Conservation (phyloP, 1,284 basidiomycete species). For the Malassezia restricta region DNA sequence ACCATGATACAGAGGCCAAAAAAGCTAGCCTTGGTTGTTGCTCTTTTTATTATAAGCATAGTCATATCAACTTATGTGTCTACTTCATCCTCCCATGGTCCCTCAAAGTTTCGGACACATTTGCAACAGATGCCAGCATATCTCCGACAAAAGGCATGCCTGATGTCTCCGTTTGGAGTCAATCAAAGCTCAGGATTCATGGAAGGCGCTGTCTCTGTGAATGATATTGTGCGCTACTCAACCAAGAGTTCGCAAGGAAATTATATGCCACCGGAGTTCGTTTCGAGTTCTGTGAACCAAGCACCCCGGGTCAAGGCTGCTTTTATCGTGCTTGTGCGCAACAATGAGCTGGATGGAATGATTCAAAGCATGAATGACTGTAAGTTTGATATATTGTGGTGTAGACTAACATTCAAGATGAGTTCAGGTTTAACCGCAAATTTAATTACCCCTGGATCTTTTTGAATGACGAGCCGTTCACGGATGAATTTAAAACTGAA, state of each 20-base stretch:
- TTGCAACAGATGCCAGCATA: background rate
- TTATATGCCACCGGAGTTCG: constrained; percentile 35
- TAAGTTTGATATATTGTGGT: background rate
- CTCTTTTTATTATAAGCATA: constrained; percentile 3
- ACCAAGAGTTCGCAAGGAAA: constrained; percentile 35
- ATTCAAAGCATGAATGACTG: constrained; percentile 25
- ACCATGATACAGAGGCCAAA: constrained; percentile 12
- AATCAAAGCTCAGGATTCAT: background rate
- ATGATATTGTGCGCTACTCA: constrained; percentile 32
- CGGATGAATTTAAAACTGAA: constrained; percentile 45
- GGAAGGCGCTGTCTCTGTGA: constrained; percentile 16
- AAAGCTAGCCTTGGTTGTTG: constrained; percentile 7
- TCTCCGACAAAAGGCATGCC: background rate
- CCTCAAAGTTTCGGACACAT: constrained; percentile 5
- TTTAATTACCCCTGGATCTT: constrained; percentile 48
- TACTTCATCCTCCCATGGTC: constrained; percentile 4
- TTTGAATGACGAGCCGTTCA: constrained; percentile 46
- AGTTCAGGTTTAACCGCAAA: constrained; percentile 41
- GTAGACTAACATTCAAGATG: constrained; percentile 4
- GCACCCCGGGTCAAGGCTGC: constrained; percentile 42
- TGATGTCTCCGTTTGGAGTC: background rate
- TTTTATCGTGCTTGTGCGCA: constrained; percentile 44
- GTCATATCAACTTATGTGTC: constrained; percentile 11
- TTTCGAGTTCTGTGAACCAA: constrained; percentile 31
- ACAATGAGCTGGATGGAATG: constrained; percentile 40